Conservation (phyloP, 345 rosid genomes). For the Eucalyptus sideroxylon region DNA sequence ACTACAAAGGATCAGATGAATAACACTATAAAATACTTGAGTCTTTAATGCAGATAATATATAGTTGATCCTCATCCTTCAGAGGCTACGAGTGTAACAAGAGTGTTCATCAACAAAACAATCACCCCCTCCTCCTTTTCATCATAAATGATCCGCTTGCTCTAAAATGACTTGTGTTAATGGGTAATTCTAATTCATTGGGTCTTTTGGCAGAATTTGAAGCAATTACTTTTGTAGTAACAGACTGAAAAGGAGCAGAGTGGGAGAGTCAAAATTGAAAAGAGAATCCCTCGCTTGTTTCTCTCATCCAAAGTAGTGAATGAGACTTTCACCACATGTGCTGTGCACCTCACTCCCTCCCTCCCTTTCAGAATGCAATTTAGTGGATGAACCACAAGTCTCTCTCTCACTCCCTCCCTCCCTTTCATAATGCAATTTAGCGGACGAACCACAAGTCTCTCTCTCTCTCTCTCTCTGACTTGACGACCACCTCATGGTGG, state of each 20-base stretch:
- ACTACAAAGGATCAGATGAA: not conserved
- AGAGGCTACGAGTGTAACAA: rapidly evolving
- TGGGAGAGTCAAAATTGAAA: not conserved
- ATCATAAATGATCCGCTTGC: not conserved
- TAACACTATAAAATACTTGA: not conserved
- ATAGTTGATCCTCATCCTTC: not conserved
- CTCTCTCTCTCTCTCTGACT: too few species aligned
- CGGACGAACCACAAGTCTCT: too few species aligned
- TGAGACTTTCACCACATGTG: not conserved
- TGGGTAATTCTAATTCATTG: not conserved
- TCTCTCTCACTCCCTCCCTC: too few species aligned
- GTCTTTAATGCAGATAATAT: not conserved
- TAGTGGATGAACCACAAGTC: too few species aligned
- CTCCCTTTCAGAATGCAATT: too few species aligned
- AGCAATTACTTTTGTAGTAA: not conserved
- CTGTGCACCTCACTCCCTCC: not conserved
- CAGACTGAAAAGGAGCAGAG: not conserved
- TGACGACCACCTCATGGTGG: not conserved
- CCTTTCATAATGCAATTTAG: too few species aligned
- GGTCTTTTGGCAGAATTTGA: not conserved
- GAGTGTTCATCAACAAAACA: not conserved
- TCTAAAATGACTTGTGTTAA: not conserved
- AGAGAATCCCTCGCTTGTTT: not conserved
- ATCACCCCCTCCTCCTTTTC: not conserved
- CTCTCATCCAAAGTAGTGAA: not conserved